Base-by-base conservation (phyloP, 345 rosid genomes). In the Cardiospermum halicacabum region DNA sequence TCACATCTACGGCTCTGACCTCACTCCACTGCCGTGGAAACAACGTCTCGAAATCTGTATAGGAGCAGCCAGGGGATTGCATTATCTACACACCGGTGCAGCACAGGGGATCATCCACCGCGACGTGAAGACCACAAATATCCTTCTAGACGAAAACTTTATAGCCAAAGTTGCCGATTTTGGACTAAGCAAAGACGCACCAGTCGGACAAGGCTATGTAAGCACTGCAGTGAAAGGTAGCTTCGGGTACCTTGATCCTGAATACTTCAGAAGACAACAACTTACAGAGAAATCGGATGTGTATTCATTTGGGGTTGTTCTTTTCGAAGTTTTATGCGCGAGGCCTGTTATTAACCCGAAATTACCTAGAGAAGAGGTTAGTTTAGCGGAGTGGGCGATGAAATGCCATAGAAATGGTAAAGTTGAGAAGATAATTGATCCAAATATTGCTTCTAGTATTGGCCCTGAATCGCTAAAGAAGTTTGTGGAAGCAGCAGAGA, bases 201-300 rank as follows among this genome's bases (percentile, higher is more conserved):
- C 96, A 0, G 66, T 80, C 80, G 88, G 85, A 3, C 83, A 83
- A 36, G 89, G 85, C 9, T 80, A 84, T 50, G 96, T 87, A 15
- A 89, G 98, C 86, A 89, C 94, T 0, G 92, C 96, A 0, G 94
- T 92, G 57, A 89, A 92, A 68, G 96, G 94, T 11, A 92, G 98
- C 68, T 92, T 92, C 22, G 96, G 98, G 34, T 89, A 89, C 45
- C 84, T 89, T 16, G 96, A 89, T 58, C 97, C 92, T 0, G 95
- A 92, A 66, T 87, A 89, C 81, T 92, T 92, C 78, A 64, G 88
- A 58, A 80, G 88, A 51, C 96, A 92, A 32, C 96, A 89, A 58
- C 87, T 89, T 2, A 89, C 94, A 0, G 92, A 89, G 60, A 92
- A 89, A 80, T 87, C 95, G 0, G 95, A 89, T 69, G 92, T 92